Evolutionary conservation across 2,329 filamentous ascomycete species (phyloP).

Genomic region (Cryphonectria parasitica): DNA sequence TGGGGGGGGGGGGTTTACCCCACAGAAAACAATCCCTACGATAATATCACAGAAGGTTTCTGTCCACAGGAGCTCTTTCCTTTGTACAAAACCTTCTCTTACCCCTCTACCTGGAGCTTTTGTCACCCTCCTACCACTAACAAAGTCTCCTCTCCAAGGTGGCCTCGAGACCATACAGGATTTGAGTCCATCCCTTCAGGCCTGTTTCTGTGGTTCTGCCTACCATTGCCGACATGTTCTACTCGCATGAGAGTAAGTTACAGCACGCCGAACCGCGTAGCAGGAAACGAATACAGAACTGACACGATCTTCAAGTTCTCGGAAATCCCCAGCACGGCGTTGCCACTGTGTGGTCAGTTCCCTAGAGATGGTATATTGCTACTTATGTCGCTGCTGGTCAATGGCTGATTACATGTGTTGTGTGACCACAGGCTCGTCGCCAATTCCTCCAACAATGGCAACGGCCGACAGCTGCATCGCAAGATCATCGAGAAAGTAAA

Average conservation of each 20-base stretch:
- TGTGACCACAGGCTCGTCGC: conserved; percentile 76
- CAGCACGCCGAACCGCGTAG: background rate
- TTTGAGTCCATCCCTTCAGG: background rate
- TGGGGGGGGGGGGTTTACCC: background rate
- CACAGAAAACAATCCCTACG: background rate
- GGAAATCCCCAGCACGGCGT: conserved; percentile 88
- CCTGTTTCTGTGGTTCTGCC: too few species aligned
- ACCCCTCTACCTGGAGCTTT: background rate
- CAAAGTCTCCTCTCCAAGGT: background rate
- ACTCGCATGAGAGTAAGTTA: conserved; percentile 87
- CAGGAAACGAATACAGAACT: conserved; percentile 30
- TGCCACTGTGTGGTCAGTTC: conserved; percentile 83
- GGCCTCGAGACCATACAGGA: background rate
- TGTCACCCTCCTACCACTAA: background rate
- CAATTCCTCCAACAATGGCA: conserved; percentile 77
- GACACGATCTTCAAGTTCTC: conserved; percentile 63
- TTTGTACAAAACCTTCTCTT: too few species aligned
- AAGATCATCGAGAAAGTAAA: conserved; percentile 90
- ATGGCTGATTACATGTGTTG: conserved; percentile 7
- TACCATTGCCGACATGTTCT: conserved; percentile 71
- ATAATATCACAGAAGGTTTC: background rate
- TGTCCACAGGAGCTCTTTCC: background rate
- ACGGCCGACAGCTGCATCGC: conserved; percentile 73
- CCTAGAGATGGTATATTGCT: background rate
- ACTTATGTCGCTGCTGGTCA: background rate